Evolutionary conservation across 305 asterid species (phyloP), one percentile per base, ranked within the genome.

Genomic region (Ilex paraguariensis): DNA sequence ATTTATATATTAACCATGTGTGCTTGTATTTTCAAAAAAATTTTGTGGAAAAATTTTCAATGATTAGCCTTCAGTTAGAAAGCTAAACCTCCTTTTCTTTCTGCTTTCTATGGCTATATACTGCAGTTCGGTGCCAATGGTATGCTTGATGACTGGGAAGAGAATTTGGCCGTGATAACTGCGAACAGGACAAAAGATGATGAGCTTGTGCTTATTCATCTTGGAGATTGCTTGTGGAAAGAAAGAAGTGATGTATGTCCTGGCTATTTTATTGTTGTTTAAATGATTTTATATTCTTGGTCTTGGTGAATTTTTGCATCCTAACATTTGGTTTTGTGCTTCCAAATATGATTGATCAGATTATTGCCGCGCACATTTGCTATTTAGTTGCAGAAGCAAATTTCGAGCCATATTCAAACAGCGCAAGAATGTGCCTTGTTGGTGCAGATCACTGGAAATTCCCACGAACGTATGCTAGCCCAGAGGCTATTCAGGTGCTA

Each of bases 131-230:
- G 83, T 64, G 82, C 73, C 62, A 87, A 81, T 73, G 81, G 84
- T 75, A 85, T 94, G 97, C 84, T 94, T 80, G 95, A 91, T 72
- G 95, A 85, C 75, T 94, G 99, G 99, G 93, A 94, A 75, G 97
- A 88, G 73, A 91, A 91, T 80, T 78, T 94, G 84, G 99, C 99
- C 0, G 96, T 94, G 71, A 91, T 94, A 59, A 78, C 94, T 59
- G 97, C 99, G 61, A 94, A 94, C 75, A 80, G 99, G 80, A 94
- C 99, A 49, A 91, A 91, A 79, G 95, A 85, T 78, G 99, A 94
- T 4, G 97, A 87, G 67, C 94, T 94, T 74, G 99, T 94, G 74
- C 99, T 94, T 65, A 70, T 85, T 62, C 96, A 94, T 81, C 97
- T 94, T 63, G 99, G 99, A 56, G 98, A 94, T 82, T 88, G 97